A percentile compares a stretch with the other conserved stretches of the same genome.
Evolutionary conservation across 495 filamentous ascomycete genomes (phyloP).

Genomic region (Trichoderma reesei): DNA sequence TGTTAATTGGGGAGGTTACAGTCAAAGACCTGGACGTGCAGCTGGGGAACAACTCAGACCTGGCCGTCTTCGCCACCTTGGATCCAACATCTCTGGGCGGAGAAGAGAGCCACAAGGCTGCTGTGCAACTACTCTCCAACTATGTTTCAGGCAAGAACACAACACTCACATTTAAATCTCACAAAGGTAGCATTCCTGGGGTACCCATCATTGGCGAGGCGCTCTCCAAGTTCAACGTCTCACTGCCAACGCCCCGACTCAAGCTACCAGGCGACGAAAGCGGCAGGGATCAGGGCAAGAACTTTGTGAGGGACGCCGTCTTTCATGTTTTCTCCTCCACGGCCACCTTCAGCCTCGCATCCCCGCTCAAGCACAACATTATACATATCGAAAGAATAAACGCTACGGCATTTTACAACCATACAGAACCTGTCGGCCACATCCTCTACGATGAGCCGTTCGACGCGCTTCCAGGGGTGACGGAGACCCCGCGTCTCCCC

Average conservation of each 20-base stretch:
- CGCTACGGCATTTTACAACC: conserved; percentile 76
- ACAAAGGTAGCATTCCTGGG: conserved; percentile 60
- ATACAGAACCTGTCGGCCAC: conserved; percentile 62
- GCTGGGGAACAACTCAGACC: conserved; percentile 61
- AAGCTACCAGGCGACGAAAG: conserved; percentile 39
- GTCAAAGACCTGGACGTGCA: conserved; percentile 48
- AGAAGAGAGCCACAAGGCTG: conserved; percentile 45
- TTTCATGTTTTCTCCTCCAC: conserved; percentile 82
- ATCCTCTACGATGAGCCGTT: conserved; percentile 70
- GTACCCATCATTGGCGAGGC: conserved; percentile 63
- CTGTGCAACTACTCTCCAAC: conserved; percentile 64
- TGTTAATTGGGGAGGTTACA: conserved; percentile 63
- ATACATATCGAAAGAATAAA: conserved; percentile 69
- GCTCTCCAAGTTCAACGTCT: conserved; percentile 56
- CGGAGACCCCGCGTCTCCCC: conserved; percentile 63
- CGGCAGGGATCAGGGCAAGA: conserved; percentile 33
- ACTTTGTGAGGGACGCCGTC: conserved; percentile 77
- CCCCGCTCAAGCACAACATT: conserved; percentile 60
- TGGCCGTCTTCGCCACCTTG: conserved; percentile 63
- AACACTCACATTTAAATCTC: conserved; percentile 58
- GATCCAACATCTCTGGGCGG: conserved; percentile 55
- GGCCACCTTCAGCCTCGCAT: conserved; percentile 72
- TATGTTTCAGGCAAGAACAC: conserved; percentile 86
- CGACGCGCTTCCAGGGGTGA: conserved; percentile 63
- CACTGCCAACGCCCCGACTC: conserved; percentile 59